These are phyloP conservation scores for Phytopythium vexans DNA, from an alignment of 352 stramenopile genomes.

Conservation along the genomic window DNA sequence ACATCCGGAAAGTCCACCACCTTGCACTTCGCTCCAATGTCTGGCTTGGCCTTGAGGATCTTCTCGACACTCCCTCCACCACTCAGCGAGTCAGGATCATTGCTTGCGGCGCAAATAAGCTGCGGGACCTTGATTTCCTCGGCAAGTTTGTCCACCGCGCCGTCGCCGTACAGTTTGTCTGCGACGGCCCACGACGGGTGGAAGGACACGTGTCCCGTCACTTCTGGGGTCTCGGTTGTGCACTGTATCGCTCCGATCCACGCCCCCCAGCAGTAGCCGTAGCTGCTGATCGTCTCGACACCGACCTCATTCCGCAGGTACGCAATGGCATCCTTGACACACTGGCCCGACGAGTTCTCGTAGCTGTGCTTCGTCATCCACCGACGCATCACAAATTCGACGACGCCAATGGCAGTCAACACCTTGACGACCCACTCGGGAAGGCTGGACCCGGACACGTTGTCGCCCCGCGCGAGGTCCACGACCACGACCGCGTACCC, in stretches of 20 bases:
- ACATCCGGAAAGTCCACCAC: constrained; percentile 27
- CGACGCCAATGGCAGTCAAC: background rate
- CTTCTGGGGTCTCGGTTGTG: background rate
- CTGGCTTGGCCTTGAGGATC: constrained; percentile 2
- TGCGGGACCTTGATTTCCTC: constrained; percentile 11
- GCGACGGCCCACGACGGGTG: constrained; percentile 19
- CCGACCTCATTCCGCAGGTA: constrained; percentile 7
- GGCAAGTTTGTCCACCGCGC: constrained; percentile 11
- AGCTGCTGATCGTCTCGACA: constrained; percentile 14
- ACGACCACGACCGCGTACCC: constrained; percentile 36
- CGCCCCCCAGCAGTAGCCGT: constrained; percentile 23
- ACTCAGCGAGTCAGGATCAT: constrained; percentile 20
- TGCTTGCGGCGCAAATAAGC: constrained; percentile 12
- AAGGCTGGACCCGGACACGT: constrained; percentile 2
- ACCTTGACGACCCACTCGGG: background rate
- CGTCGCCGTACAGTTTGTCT: constrained; percentile 10
- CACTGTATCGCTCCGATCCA: constrained; percentile 11
- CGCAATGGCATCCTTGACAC: constrained; percentile 8
- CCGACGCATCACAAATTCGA: background rate
- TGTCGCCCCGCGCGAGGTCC: constrained; percentile 26
- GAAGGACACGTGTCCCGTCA: constrained; percentile 14
- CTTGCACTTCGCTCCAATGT: constrained; percentile 1
- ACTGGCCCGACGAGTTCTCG: background rate
- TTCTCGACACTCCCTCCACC: constrained; percentile 10
- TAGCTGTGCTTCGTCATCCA: constrained; percentile 4